Base-by-base conservation (phyloP, 2,329 filamentous ascomycete genomes). In the Scedosporium boydii region DNA sequence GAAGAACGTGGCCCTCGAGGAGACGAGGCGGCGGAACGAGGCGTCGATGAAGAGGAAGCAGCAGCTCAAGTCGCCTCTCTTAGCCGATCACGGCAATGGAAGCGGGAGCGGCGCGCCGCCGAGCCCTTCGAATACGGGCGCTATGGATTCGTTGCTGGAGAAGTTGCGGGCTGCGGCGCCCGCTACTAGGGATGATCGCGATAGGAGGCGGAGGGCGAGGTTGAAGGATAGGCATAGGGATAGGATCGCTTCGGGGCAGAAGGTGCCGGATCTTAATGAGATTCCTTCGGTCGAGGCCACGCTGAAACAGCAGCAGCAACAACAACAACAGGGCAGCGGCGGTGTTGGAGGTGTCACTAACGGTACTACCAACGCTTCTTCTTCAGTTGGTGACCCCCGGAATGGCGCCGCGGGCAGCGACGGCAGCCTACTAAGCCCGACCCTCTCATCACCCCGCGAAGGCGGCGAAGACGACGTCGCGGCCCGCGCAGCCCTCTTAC, bases 81-180 rank as follows among this genome's bases (percentile, higher is more conserved):
- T 82, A 6, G 72, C 77, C 16, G 70, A 76, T 14, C 34, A 38
- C 34, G 10, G 9, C 12, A 73, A 73, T 14, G 77, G 78, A n/a
- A 23, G 23, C 48, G 75, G 74, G n/a, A 67, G 69, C 27, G 67
- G 72, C 34, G 74, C 73, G 29, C 86, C 86, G 5, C 79, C 82
- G 34, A 88, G 87, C 2, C 89, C 91, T 26, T 82, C 83, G 38
- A 88, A 85, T 62, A 91, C 91, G 6, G 95, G 93, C 61, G 95
- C 93, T 60, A 98, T 99, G 93, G 95, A 99, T 76, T 91, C 89
- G 48, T 79, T 99, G 26, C 84, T 99, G 58, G 91, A 97, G 84
- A 98, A 98, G 76, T 80, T 99, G 62, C 89, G 95, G 63, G 93
- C 92, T 62, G 95, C 95, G 1, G 93, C 93, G 62, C 93, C 95